Evolutionary conservation across 2,329 filamentous ascomycete species (phyloP), one percentile per base, ranked within the genome.

Genomic region (Lojkania enalia): DNA sequence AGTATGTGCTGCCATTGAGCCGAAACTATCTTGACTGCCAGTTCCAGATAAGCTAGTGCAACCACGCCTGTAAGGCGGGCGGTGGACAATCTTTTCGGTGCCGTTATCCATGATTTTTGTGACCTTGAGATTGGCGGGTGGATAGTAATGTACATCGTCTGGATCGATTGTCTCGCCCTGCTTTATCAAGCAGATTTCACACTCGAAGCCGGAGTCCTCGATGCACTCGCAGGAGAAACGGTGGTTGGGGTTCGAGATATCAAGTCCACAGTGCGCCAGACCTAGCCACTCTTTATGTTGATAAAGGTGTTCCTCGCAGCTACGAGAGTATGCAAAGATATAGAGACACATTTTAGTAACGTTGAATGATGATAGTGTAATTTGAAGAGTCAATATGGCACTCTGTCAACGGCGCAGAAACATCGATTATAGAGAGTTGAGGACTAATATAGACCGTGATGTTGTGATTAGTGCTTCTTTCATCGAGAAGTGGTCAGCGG

Each of bases 261-360:
- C 19, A 11, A 40, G 20, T 12, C 33, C 39, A 38, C 46, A 49
- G 25, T 27, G 39, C 6, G 29, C 39, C 1, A 20, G 23, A 4
- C 46, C 52, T 3, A 49, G n/a, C 12, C 42, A 44, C 14, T 29
- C 20, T 14, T 20, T 16, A 25, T 55, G 46, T 6, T n/a, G n/a
- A n/a, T n/a, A n/a, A n/a, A n/a, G n/a, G n/a, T n/a, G n/a, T n/a
- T n/a, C n/a, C n/a, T 27, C n/a, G 23, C 23, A 27, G 23, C 23
- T n/a, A 7, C n/a, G 23, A 7, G 7, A 27, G 23, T 7, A 7
- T 7, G 23, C 23, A n/a, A 27, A 7, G 7, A 27, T n/a, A n/a
- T 27, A 27, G 7, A 27, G 23, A 27, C 23, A 27, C 23, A 27
- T 27, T n/a, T 7, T 27, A n/a, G 7, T n/a, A n/a, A n/a, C n/a